These are phyloP conservation scores for Chrysoporthe austroafricana DNA, from an alignment of 2,329 filamentous ascomycete genomes.

Conservation along the genomic window DNA sequence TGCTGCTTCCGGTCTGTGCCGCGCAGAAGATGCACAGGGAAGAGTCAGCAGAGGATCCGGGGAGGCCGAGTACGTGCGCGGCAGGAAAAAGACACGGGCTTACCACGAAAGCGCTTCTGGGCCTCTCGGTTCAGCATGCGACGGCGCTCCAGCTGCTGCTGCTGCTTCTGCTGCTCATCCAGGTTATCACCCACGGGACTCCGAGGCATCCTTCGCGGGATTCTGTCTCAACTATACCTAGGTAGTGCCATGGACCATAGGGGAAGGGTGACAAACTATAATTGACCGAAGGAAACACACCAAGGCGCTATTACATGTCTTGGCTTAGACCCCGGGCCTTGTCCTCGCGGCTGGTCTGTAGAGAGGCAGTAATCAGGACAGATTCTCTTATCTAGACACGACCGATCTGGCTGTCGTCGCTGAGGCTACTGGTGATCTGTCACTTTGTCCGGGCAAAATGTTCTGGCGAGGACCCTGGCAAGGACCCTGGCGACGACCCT, in stretches of 20 bases:
- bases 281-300: background rate
- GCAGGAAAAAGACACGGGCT: background rate
- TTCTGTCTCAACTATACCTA: background rate
- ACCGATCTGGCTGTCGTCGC: too few species aligned
- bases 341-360: too few species aligned
- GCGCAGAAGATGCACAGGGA: background rate
- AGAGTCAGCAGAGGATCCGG: background rate
- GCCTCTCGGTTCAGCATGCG: background rate
- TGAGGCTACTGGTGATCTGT: too few species aligned
- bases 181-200: background rate
- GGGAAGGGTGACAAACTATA: background rate
- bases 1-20: background rate
- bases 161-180: background rate
- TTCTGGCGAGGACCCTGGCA: too few species aligned
- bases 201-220: background rate
- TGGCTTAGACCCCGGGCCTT: too few species aligned
- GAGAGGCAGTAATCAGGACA: too few species aligned
- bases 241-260: background rate
- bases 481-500: too few species aligned
- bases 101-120: background rate
- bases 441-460: too few species aligned
- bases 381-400: too few species aligned
- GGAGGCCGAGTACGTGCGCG: background rate
- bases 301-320: too few species aligned
- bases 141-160: constrained; percentile 2